phyloP scores from a whole-genome alignment of 306 rosid species.

The Castanospermum australe region DNA sequence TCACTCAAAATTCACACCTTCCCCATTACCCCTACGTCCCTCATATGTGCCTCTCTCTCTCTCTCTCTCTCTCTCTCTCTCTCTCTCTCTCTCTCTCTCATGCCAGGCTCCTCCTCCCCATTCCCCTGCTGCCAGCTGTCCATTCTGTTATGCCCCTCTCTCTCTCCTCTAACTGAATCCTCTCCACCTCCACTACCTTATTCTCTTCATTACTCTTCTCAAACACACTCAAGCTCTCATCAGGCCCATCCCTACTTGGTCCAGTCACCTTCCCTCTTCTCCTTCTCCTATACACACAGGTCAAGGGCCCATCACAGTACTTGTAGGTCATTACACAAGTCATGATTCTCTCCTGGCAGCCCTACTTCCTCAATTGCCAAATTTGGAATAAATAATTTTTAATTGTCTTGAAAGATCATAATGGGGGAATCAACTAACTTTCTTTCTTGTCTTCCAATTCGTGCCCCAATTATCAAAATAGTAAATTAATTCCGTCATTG shows the following conservation, averaged over 20 bases:
- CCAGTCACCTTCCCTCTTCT: background rate
- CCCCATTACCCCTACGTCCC: too few species aligned
- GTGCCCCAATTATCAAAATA: too few species aligned
- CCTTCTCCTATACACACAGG: background rate
- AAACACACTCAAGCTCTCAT: background rate
- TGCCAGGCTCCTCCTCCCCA: background rate
- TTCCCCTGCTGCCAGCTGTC: background rate
- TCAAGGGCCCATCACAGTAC: background rate
- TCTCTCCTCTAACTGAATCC: background rate
- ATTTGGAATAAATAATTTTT: conserved; percentile 5
- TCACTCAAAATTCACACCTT: background rate
- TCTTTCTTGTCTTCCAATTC: too few species aligned
- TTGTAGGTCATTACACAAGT: too few species aligned
- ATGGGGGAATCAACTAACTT: background rate
- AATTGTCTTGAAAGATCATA: conserved; percentile 14
- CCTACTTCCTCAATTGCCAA: conserved; percentile 4
- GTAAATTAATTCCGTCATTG: too few species aligned
- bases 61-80: background rate
- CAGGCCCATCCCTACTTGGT: background rate
- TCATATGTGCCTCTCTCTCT: background rate
- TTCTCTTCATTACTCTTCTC: background rate
- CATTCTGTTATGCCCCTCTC: background rate
- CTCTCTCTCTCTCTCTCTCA: background rate
- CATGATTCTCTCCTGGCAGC: conserved; percentile 12
- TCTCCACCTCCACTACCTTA: background rate